Evolutionary conservation across 305 asterid species (phyloP).

Genomic region (Stenogyne calaminthoides): DNA sequence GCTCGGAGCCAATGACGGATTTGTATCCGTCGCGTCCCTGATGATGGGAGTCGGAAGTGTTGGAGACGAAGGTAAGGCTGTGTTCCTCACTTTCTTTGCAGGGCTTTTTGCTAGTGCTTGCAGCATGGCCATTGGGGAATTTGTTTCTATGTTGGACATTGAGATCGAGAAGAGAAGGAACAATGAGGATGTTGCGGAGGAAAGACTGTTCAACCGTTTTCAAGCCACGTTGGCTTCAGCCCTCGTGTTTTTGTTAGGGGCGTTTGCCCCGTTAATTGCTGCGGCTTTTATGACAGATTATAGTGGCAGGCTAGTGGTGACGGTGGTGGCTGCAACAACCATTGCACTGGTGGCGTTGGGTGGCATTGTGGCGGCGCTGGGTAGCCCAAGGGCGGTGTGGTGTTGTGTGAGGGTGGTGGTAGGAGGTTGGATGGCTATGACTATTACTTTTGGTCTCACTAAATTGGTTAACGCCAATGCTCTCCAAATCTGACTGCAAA

Average conservation of each 20-base stretch:
- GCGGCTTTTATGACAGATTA: slow-evolving; percentile 38
- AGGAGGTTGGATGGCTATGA: too few relatives aligned
- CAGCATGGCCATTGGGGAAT: slow-evolving; percentile 52
- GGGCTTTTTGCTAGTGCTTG: slow-evolving; percentile 50
- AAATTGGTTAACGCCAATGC: slow-evolving; percentile 27
- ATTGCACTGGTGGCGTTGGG: slow-evolving; percentile 39
- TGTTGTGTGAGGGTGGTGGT: slow-evolving; percentile 41
- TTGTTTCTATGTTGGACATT: slow-evolving; percentile 40
- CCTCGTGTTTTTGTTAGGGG: slow-evolving; percentile 42
- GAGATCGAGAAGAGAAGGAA: slow-evolving; percentile 20
- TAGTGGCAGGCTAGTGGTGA: slow-evolving; percentile 37
- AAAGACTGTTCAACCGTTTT: slow-evolving; percentile 32
- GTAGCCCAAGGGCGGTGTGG: slow-evolving; percentile 33
- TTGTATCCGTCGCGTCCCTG: slow-evolving; percentile 44
- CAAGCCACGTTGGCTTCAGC: slow-evolving; percentile 46
- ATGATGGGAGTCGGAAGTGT: slow-evolving; percentile 54
- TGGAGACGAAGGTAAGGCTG: slow-evolving; percentile 30
- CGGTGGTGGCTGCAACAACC: slow-evolving; percentile 38
- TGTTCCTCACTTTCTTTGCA: slow-evolving; percentile 44
- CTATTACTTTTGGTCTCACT: slow-evolving; percentile 36
- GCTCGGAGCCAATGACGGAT: slow-evolving; percentile 47
- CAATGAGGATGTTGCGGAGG: slow-evolving; percentile 2
- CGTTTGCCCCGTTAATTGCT: slow-evolving; percentile 38
- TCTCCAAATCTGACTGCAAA: slow-evolving; percentile 19
- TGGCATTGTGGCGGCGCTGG: slow-evolving; percentile 37